Conservation (phyloP, 2,329 filamentous ascomycete species). For the Neocatenulostroma microsporum region DNA sequence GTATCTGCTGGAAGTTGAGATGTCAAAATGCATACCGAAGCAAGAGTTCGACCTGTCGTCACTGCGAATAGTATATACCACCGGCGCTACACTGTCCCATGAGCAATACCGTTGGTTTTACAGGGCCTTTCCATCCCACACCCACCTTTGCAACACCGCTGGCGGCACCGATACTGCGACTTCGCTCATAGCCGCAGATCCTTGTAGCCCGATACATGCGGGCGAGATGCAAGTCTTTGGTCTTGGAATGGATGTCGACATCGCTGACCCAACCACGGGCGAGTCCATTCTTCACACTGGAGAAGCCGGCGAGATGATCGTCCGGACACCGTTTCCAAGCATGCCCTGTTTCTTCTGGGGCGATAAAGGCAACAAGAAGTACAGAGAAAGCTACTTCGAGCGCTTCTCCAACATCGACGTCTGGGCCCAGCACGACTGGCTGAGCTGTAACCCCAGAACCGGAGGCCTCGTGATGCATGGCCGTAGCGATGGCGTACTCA, state of each 20-base stretch:
- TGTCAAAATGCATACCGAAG: constrained; percentile 29
- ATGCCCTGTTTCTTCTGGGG: constrained; percentile 41
- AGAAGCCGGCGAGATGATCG: constrained; percentile 40
- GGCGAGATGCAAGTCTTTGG: constrained; percentile 38
- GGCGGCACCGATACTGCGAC: constrained; percentile 44
- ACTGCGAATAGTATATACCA: constrained; percentile 39
- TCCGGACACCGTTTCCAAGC: constrained; percentile 39
- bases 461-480: constrained; percentile 38
- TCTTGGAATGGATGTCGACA: constrained; percentile 42
- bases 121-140: constrained; percentile 30
- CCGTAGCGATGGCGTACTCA: constrained; percentile 41
- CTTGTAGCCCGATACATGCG: constrained; percentile 35
- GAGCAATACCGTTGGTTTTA: constrained; percentile 43
- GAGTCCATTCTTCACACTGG: constrained; percentile 28
- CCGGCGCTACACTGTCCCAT: constrained; percentile 37
- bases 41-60: constrained; percentile 32
- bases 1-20: constrained; percentile 39
- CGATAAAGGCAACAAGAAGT: constrained; percentile 33
- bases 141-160: constrained; percentile 38
- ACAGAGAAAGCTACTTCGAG: constrained; percentile 41
- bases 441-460: constrained; percentile 36
- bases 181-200: constrained; percentile 38
- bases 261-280: constrained; percentile 34
- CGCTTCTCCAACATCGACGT: constrained; percentile 33
- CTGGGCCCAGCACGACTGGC: constrained; percentile 43